Evolutionary conservation across 2,329 filamentous ascomycete species (phyloP).

Genomic region (Pestalotiopsis sp.): DNA sequence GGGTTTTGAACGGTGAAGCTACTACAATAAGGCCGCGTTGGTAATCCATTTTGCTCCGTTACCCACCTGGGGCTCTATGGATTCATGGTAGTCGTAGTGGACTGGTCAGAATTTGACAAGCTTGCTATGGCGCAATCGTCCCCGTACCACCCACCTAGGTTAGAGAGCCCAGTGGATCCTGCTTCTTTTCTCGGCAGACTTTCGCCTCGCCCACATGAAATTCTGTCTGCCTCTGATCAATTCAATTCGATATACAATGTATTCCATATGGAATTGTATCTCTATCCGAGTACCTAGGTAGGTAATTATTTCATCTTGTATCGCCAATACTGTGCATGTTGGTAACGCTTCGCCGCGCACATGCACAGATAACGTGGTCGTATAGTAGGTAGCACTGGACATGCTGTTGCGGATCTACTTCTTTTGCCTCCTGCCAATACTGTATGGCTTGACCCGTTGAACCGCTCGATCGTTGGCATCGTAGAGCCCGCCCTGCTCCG

Average conservation of each 20-base stretch:
- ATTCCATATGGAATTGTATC: not conserved
- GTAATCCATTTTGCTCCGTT: not conserved
- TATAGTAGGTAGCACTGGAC: not conserved
- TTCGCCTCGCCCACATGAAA: not conserved
- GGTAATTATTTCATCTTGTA: not conserved
- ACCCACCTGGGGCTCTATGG: not conserved
- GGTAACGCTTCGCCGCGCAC: not conserved
- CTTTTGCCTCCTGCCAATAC: conserved; percentile 7
- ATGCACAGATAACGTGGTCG: not conserved
- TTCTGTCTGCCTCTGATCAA: not conserved
- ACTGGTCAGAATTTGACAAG: conserved; percentile 17
- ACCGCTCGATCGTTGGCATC: not conserved
- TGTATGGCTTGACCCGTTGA: not conserved
- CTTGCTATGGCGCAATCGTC: conserved; percentile 26
- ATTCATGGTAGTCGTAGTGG: conserved; percentile 1
- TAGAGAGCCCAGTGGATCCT: conserved; percentile 9
- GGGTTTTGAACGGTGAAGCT: not conserved
- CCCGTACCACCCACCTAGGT: conserved; percentile 21
- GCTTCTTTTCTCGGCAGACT: not conserved
- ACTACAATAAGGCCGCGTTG: conserved; percentile 6
- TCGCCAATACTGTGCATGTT: not conserved
- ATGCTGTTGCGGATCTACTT: not conserved
- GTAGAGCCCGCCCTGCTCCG: not conserved
- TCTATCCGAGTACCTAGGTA: not conserved
- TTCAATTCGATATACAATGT: not conserved